These are phyloP conservation scores for Turritis glabra DNA, from an alignment of 345 rosid species.

Conservation along the genomic window DNA sequence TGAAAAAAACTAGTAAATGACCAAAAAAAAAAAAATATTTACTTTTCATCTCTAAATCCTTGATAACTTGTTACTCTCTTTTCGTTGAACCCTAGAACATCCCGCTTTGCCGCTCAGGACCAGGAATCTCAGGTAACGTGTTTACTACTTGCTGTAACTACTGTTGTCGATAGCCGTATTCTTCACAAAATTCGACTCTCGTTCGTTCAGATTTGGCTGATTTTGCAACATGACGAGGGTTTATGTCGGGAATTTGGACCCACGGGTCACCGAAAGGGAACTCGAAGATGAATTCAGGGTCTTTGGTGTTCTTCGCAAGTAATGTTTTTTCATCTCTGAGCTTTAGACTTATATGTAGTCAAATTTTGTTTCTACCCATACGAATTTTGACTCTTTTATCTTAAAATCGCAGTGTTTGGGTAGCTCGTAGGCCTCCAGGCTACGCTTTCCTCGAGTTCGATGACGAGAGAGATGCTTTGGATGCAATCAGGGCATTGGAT, in stretches of 20 bases:
- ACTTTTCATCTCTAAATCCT: too few relatives aligned
- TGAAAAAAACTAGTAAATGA: too few relatives aligned
- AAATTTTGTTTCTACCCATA: background rate
- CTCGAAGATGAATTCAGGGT: constrained; percentile 75
- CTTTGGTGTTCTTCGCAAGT: constrained; percentile 78
- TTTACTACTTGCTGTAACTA: background rate
- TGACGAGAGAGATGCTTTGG: constrained; percentile 76
- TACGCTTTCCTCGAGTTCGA: constrained; percentile 88
- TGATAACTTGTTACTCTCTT: too few relatives aligned
- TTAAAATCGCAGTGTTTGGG: constrained; percentile 74
- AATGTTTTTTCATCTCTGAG: background rate
- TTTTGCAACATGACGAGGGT: constrained; percentile 63
- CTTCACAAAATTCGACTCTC: background rate
- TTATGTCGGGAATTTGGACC: constrained; percentile 74
- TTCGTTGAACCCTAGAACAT: constrained; percentile 24
- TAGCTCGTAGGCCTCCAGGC: constrained; percentile 91
- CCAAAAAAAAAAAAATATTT: too few relatives aligned
- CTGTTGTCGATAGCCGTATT: too few relatives aligned
- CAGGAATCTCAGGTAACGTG: background rate
- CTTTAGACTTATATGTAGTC: background rate
- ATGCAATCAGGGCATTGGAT: constrained; percentile 72
- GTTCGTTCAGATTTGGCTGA: constrained; percentile 21
- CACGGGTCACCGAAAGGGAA: constrained; percentile 67
- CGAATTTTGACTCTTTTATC: background rate
- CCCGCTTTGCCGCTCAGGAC: background rate